Evolutionary conservation across 1,139 yeast species (phyloP), one percentile per base, ranked within the genome.

Genomic region (Magnusiomyces sp.): DNA sequence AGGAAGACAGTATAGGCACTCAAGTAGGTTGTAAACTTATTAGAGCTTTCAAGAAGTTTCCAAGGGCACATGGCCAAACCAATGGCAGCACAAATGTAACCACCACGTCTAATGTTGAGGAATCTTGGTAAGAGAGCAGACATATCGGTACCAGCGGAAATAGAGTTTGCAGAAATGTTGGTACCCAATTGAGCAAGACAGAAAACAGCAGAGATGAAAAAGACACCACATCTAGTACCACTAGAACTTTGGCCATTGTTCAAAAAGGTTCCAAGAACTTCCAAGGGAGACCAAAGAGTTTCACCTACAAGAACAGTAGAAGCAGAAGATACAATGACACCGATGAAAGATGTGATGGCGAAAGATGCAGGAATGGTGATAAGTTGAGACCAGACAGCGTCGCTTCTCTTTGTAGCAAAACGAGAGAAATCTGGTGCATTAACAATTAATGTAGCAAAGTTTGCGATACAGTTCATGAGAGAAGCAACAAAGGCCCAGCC

Each of bases 341-440:
- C 97, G 62, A 89, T 81, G 59, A 89, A 74, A 14, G 95, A 81
- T 14, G 95, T 87, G 52, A 88, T 61, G 2, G 94, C 81, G 66
- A 88, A 88, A 59, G 86, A 75, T 17, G 84, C 58, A 37, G 96
- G 95, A 55, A 88, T 80, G 5, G 90, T 75, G 29, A 83, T 60
- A 32, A 77, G 61, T 62, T 80, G 85, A 0, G 83, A 73, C 67
- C 75, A 68, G 13, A 73, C 57, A 1, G 82, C 73, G 31, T 79
- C 70, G 37, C 63, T 62, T 38, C 72, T 71, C 29, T 77, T 76
- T 51, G 74, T 76, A 9, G 95, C 83, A 65, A 88, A 84, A 65
- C 96, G 80, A 20, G 95, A 75, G 66, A 87, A 88, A 74, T 89
- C 97, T 0, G 96, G 95, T 17, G 95, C 84, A 67, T 89, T 89